Conservation (phyloP, 306 rosid genomes). For the Delonix regia region DNA sequence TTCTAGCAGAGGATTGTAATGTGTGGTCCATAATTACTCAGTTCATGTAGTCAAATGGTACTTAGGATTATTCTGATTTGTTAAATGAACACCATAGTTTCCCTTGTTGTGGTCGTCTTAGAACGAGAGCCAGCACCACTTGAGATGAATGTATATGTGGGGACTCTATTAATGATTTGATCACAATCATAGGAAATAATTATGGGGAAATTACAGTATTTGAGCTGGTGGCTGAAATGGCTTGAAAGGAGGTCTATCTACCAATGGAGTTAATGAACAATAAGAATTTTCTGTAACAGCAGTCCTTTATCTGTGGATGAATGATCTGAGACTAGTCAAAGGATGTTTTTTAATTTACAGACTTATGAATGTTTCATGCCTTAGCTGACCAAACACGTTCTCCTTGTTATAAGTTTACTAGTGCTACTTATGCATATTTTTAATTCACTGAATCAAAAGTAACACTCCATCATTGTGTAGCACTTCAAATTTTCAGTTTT, state of each 20-base stretch:
- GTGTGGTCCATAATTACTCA: constrained; percentile 21
- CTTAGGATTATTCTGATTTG: constrained; percentile 9
- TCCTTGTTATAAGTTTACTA: neutral
- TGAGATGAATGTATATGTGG: neutral
- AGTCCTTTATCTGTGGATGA: neutral
- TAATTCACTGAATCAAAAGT: constrained; percentile 7
- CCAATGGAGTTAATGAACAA: neutral
- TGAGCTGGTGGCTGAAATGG: constrained; percentile 9
- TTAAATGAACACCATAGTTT: neutral
- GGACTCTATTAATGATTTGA: neutral
- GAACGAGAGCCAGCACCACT: constrained; percentile 4
- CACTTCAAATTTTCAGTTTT: constrained; percentile 11
- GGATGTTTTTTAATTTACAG: neutral
- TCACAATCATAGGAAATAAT: constrained; percentile 11
- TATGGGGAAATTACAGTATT: neutral
- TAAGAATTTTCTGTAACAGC: neutral
- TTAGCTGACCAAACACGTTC: neutral
- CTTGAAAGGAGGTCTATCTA: constrained; percentile 4
- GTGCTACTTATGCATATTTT: neutral
- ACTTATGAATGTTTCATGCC: constrained; percentile 4
- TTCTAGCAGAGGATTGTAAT: constrained; percentile 7
- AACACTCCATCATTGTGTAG: neutral
- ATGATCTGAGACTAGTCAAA: constrained; percentile 6
- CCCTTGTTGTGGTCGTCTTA: constrained; percentile 1
- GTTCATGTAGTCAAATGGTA: constrained; percentile 1